phyloP scores from a whole-genome alignment of 768 basidiomycete genomes.

The Kwoniella dendrophila region DNA sequence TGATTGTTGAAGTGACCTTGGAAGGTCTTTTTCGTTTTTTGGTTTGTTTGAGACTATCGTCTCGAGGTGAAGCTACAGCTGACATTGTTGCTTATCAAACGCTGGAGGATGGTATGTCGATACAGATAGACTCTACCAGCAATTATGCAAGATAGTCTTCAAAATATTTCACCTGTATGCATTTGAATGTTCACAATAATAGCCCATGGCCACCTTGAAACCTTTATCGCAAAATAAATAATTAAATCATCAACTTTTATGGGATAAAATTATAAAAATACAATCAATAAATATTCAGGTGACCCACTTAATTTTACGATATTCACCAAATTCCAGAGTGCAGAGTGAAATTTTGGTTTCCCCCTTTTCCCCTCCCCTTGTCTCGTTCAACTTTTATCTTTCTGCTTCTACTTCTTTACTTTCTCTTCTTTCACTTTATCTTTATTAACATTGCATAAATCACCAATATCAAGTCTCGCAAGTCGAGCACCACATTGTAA shows the following conservation, averaged over 20 bases:
- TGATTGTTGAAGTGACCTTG: constrained; percentile 21
- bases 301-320: constrained; percentile 5
- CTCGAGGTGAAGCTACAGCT: constrained; percentile 25
- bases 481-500: constrained; percentile 11
- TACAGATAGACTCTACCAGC: too few species aligned
- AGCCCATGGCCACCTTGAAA: too few species aligned
- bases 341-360: constrained; percentile 19
- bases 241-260: constrained; percentile 36
- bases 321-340: constrained; percentile 19
- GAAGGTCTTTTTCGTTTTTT: constrained; percentile 49
- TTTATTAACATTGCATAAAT: not conserved
- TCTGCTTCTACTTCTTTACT: constrained; percentile 8
- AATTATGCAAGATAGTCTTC: too few species aligned
- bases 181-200: too few species aligned
- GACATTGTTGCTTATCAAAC: too few species aligned
- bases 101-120: too few species aligned
- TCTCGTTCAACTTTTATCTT: constrained; percentile 2
- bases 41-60: constrained; percentile 22
- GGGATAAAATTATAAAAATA: constrained; percentile 36
- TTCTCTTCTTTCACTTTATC: not conserved
- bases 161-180: not conserved
- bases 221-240: too few species aligned
- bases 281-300: constrained; percentile 12
- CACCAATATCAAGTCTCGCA: too few species aligned
- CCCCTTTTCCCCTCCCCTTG: constrained; percentile 1